Evolutionary conservation across 768 basidiomycete species (phyloP), one percentile per base, ranked within the genome.

Genomic region (Pluteus cervinus): DNA sequence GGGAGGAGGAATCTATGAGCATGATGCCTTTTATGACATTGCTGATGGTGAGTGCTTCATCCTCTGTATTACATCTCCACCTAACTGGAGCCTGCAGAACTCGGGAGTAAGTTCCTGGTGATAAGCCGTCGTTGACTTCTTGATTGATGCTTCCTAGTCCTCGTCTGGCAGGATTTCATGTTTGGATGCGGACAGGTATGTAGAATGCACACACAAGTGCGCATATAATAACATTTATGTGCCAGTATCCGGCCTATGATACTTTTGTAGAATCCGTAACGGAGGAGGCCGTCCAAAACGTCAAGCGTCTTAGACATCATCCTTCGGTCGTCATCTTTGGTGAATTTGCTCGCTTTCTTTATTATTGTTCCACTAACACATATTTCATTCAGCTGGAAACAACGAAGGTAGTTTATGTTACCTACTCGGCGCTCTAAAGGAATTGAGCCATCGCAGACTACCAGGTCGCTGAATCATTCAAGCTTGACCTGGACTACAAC

Each of bases 141-240:
- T n/a, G 29, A 28, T 28, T 42, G 29, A 42, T n/a, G n/a, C 26
- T 23, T 25, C 41, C n/a, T 37, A 78, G 78, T 97, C 33, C 69
- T 96, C 23, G 91, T 96, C 20, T 96, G 93, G 93, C 93, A 96
- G 62, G 94, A 97, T 61, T 93, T 96, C 60, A 83, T 88, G 83
- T 97, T 97, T 56, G 91, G 82, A 22, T 96, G 93, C 56, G 93
- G 92, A 18, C 87, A 89, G 67, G 84, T 86, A 43, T 11, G 62
- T 47, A 22, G 22, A 21, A 33, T 39, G 31, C 20, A 20, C n/a
- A n/a, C n/a, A n/a, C n/a, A n/a, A n/a, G n/a, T n/a, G n/a, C n/a
- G n/a, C n/a, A n/a, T n/a, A n/a, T n/a, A n/a, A n/a, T n/a, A 28
- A 9, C 14, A 28, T 9, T 28, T 14, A 28, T 28, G 9, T 38